These are phyloP conservation scores for Deinandra increscens DNA, from an alignment of 129 eudicot species.

Conservation along the genomic window DNA sequence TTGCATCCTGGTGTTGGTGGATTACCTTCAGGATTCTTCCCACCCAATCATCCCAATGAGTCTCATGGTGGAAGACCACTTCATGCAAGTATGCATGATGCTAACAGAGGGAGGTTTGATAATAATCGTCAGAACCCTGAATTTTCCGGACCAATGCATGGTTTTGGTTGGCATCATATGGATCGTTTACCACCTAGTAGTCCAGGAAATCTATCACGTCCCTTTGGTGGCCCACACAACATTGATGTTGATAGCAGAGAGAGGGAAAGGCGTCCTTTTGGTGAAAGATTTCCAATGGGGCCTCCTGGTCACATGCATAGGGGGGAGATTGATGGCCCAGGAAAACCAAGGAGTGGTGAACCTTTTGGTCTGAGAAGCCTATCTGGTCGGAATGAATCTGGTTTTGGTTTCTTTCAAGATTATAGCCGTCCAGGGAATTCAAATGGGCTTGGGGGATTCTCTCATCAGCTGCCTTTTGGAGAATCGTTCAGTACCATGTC, in stretches of 20 bases:
- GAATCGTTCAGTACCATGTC: constrained; percentile 46
- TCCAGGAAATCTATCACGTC: constrained; percentile 39
- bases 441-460: constrained; percentile 47
- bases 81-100: constrained; percentile 34
- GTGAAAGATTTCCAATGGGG: constrained; percentile 53
- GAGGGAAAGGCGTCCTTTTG: constrained; percentile 47
- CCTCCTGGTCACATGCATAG: constrained; percentile 53
- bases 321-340: constrained; percentile 63
- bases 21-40: not conserved
- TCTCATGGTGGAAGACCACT: constrained; percentile 42
- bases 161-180: constrained; percentile 55
- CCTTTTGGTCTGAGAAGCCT: constrained; percentile 46
- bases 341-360: constrained; percentile 42
- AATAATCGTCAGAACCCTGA: constrained; percentile 37
- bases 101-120: constrained; percentile 41
- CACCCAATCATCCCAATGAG: constrained; percentile 42
- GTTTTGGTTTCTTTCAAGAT: constrained; percentile 47
- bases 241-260: constrained; percentile 52
- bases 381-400: constrained; percentile 53
- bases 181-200: constrained; percentile 54
- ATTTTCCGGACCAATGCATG: constrained; percentile 52
- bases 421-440: constrained; percentile 50
- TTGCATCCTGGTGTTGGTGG: not conserved
- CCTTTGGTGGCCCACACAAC: constrained; percentile 50
- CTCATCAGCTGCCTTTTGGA: constrained; percentile 46